Conservation (phyloP, 2,329 filamentous ascomycete species). For the Calonectria henricotiae region DNA sequence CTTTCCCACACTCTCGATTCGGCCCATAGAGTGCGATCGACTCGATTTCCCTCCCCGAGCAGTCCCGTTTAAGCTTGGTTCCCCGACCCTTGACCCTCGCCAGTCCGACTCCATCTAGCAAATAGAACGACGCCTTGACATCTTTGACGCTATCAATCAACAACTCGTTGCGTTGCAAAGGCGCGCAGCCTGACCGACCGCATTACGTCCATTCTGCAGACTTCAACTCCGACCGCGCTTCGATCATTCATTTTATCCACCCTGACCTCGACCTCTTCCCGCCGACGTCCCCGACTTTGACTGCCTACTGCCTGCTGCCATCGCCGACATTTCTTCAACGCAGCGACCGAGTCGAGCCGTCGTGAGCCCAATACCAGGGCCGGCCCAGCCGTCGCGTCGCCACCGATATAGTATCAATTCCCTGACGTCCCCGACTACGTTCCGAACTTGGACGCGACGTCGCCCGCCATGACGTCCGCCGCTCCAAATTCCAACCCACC, state of each 20-base stretch:
- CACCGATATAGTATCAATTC: constrained; percentile 35
- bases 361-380: constrained; percentile 52
- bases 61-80: constrained; percentile 26
- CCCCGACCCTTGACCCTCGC: constrained; percentile 29
- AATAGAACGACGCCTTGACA: constrained; percentile 49
- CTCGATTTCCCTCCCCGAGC: constrained; percentile 25
- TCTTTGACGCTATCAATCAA: constrained; percentile 53
- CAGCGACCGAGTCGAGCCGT: constrained; percentile 48
- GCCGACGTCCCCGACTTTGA: constrained; percentile 38
- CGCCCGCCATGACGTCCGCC: constrained; percentile 58
- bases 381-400: constrained; percentile 51
- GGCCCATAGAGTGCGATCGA: constrained; percentile 33
- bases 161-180: constrained; percentile 48
- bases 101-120: constrained; percentile 39
- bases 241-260: constrained; percentile 38
- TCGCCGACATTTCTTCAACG: constrained; percentile 38
- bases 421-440: constrained; percentile 33
- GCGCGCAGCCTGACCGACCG: constrained; percentile 48
- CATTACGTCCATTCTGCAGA: constrained; percentile 45
- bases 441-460: constrained; percentile 37
- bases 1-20: constrained; percentile 25
- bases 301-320: constrained; percentile 34
- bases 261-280: constrained; percentile 36
- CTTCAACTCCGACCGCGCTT: constrained; percentile 44
- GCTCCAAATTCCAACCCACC: constrained; percentile 56